Base-by-base conservation (phyloP, 2,329 filamentous ascomycete genomes). In the Lithohypha guttulata region DNA sequence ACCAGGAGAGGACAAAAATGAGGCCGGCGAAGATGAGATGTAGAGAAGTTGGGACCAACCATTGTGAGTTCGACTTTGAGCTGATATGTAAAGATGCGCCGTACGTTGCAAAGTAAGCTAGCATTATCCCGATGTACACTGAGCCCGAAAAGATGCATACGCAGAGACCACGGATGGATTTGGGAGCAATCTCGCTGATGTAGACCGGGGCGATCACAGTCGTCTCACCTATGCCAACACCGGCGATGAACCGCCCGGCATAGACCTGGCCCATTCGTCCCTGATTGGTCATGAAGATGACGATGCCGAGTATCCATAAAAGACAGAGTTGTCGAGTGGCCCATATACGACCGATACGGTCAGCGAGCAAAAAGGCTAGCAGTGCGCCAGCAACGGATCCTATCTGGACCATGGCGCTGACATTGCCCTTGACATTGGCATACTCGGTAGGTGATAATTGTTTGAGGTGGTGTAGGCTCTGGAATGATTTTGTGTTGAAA, bases 1-100 rank as follows among this genome's bases (percentile, higher is more conserved):
- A 70, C 55, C 83, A 79, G 8, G 75, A 81, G 10, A 86, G 66
- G 41, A 75, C 51, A 53, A 83, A 72, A 54, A 86, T 84, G 44
- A 87, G 60, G 3, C 73, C 73, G 2, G 81, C 77, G 53, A 87
- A 85, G 53, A 85, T 85, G 57, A 89, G 66, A 55, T 89, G 82
- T 42, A 87, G 65, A 49, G 75, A 77, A 28, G 80, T 84, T 0
- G 83, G 82, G 0, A 84, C 71, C 29, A 81, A 68, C 72, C 71
- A 68, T 39, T 60, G 55, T 5, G 52, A 49, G 14, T 55, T 53
- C n/a, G 64, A 63, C 42, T 58, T 55, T 29, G 63, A 54, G 13
- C 65, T 64, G 47, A 70, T 66, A 51, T 75, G 64, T 17, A 73
- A 55, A 18, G 66, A 62, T n/a, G 63, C 66, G 10, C 69, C 68